Conservation (phyloP, 441 rosid species). For the Adansonia gregorii region DNA sequence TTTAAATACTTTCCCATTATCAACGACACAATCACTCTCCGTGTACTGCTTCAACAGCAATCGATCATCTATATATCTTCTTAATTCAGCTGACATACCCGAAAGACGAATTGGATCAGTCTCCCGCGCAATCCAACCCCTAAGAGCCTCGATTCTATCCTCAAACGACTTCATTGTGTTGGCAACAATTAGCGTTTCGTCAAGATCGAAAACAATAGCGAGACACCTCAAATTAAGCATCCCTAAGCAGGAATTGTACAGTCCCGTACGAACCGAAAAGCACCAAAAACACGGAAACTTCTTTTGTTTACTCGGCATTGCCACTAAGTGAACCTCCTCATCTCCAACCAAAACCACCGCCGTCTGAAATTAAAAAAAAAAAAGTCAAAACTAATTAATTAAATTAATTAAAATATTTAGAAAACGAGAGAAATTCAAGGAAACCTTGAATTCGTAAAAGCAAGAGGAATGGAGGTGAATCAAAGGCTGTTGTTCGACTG, state of each 20-base stretch:
- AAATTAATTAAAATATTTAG: background rate
- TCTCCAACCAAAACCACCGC: constrained; percentile 80
- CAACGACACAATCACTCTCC: constrained; percentile 71
- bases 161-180: constrained; percentile 96
- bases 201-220: constrained; percentile 92
- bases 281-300: constrained; percentile 99
- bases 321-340: constrained; percentile 92
- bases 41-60: constrained; percentile 79
- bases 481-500: constrained; percentile 60
- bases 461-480: constrained; percentile 90
- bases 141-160: constrained; percentile 80
- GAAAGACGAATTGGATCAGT: constrained; percentile 58
- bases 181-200: constrained; percentile 95
- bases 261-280: constrained; percentile 70
- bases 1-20: constrained; percentile 70
- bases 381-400: background rate
- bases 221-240: constrained; percentile 87
- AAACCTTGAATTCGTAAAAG: constrained; percentile 85
- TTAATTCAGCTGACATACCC: constrained; percentile 84
- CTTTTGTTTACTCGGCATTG: constrained; percentile 99
- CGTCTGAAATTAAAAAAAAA: constrained; percentile 49
- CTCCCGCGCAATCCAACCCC: constrained; percentile 81
- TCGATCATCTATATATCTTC: constrained; percentile 77
- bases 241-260: constrained; percentile 75
- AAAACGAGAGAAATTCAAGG: background rate